These are phyloP conservation scores for Lyophyllum atratum DNA, from an alignment of 768 basidiomycete species.

Conservation along the genomic window DNA sequence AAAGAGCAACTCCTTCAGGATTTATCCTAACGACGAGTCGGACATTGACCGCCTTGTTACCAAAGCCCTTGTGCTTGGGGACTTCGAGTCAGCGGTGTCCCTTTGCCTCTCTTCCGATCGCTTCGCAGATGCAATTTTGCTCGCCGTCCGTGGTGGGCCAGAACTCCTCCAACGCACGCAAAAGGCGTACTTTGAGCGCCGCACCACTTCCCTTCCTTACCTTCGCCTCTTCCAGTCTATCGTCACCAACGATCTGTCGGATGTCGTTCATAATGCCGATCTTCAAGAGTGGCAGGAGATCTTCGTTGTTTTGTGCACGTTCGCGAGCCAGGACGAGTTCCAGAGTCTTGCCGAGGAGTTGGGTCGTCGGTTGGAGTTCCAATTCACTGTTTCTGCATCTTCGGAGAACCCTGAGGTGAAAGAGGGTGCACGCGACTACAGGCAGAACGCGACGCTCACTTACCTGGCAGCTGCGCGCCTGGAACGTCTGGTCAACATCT, in stretches of 20 bases:
- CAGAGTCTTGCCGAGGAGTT: constrained; percentile 87
- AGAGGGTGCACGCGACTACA: constrained; percentile 49
- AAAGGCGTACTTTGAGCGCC: constrained; percentile 89
- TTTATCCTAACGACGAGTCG: constrained; percentile 85
- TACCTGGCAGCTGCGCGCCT: constrained; percentile 90
- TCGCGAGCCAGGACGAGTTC: constrained; percentile 85
- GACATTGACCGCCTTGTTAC: constrained; percentile 89
- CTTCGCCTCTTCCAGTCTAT: constrained; percentile 94
- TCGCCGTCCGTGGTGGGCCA: constrained; percentile 88
- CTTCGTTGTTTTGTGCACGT: constrained; percentile 95
- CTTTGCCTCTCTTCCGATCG: constrained; percentile 87
- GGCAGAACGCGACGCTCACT: constrained; percentile 89
- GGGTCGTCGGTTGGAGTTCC: constrained; percentile 87
- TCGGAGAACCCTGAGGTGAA: constrained; percentile 46
- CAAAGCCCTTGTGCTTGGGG: constrained; percentile 93
- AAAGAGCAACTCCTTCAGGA: constrained; percentile 85
- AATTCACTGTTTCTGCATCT: constrained; percentile 60
- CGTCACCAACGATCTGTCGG: constrained; percentile 87
- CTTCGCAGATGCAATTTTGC: constrained; percentile 92
- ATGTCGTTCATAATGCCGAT: constrained; percentile 96
- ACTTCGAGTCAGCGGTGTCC: constrained; percentile 90
- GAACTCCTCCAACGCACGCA: constrained; percentile 88
- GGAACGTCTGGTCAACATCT: constrained; percentile 87
- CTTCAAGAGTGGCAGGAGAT: constrained; percentile 94
- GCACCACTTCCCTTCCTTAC: constrained; percentile 77